Evolutionary conservation across 2,329 filamentous ascomycete genomes (phyloP).

Genomic region (Trichoderma polysporum): DNA sequence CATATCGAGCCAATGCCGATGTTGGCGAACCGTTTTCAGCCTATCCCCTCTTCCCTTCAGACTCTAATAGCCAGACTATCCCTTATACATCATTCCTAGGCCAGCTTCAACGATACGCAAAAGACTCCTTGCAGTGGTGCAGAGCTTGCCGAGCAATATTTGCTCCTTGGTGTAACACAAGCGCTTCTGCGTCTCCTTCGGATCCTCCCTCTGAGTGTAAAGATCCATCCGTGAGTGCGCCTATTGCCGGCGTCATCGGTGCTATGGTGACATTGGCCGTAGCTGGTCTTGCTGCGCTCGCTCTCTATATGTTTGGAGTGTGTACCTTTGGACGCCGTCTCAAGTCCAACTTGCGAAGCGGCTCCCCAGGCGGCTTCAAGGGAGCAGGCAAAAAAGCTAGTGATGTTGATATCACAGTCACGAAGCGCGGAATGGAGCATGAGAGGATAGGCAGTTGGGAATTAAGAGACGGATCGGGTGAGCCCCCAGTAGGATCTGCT

Average conservation of each 20-base stretch:
- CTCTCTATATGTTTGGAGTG: constrained; percentile 36
- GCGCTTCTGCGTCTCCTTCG: not conserved
- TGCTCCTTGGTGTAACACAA: constrained; percentile 40
- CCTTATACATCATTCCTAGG: constrained; percentile 40
- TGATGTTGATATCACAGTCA: constrained; percentile 45
- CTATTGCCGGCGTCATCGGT: constrained; percentile 48
- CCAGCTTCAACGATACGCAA: constrained; percentile 38
- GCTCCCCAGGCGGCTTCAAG: constrained; percentile 42
- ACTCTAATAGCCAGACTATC: constrained; percentile 35
- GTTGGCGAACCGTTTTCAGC: constrained; percentile 34
- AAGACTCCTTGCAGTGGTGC: constrained; percentile 45
- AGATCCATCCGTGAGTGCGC: constrained; percentile 33
- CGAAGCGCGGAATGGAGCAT: constrained; percentile 41
- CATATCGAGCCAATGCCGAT: constrained; percentile 52
- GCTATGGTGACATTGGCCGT: constrained; percentile 42
- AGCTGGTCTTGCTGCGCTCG: constrained; percentile 35
- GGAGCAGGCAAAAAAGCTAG: constrained; percentile 45
- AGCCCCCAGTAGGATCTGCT: constrained; percentile 22
- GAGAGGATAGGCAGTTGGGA: constrained; percentile 54
- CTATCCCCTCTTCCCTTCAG: constrained; percentile 44
- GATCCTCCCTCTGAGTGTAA: not conserved
- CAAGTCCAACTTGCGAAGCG: constrained; percentile 18
- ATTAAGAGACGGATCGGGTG: constrained; percentile 31
- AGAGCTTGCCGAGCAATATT: constrained; percentile 37
- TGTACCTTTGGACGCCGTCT: constrained; percentile 32